Base-by-base conservation (phyloP, 169 alveolate species). In the Plasmodium knowlesi region DNA sequence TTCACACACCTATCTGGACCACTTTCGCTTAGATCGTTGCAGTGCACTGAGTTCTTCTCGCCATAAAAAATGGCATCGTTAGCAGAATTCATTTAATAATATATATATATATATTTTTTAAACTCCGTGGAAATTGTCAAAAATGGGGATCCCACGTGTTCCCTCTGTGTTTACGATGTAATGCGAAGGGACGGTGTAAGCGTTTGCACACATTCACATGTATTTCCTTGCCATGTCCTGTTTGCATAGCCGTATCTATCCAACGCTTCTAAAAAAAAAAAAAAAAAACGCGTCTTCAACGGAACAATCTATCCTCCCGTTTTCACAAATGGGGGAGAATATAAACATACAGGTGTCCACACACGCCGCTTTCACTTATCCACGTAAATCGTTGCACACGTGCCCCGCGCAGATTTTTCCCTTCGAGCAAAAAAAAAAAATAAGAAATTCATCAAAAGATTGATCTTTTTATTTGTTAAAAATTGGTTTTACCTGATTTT, bases 61-160 rank as follows among this genome's bases (percentile, higher is more conserved):
- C 92, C 74, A 83, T 37, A 70, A 83, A 70, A 39, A 14, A 67
- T 83, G 82, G 92, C 67, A 39, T 83, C 73, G 74, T 83, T 83
- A 22, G 73, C 72, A 32, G 82, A 82, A 61, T 54, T 67, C 91
- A 82, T 82, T 61, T 82, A 82, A 82, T 22, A 67, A 28, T 9
- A 4, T 10, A 14, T 50, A n/a, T n/a, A n/a, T n/a, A n/a, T n/a
- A n/a, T 12, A 3, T 19, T 53, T 32, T 81, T 19, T 46, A 43
- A 46, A 46, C 22, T 25, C 53, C 34, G 34, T 9, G 34, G 73
- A 80, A 32, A 50, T n/a, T 10, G 32, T 22, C 71, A 19, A 50
- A 22, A 46, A 12, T 0, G 86, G 30, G 19, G 22, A 5, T 67
- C 16, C 2, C 76, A 67, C n/a, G 4, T 67, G 37, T 25, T 67